A percentile compares a stretch with the other conserved stretches of the same genome.
phyloP scores from a whole-genome alignment of 2,329 filamentous ascomycete genomes.

The Dactylonectria estremocensis region DNA sequence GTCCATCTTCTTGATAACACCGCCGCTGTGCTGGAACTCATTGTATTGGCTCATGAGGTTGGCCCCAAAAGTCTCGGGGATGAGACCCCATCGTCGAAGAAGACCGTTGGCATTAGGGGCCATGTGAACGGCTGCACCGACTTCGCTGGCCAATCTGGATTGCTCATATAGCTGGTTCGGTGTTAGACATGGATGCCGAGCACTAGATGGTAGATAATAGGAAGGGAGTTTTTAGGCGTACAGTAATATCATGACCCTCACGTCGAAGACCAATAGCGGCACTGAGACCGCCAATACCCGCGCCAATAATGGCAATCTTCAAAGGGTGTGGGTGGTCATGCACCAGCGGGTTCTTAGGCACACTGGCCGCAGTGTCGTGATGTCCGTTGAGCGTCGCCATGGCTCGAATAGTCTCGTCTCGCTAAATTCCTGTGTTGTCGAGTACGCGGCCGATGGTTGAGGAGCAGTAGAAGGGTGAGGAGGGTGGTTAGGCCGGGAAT shows the following conservation, averaged over 20 bases:
- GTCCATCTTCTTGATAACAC: constrained; percentile 53
- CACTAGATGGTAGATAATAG: neutral
- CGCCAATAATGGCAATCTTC: constrained; percentile 34
- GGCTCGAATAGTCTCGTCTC: neutral
- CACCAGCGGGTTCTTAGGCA: constrained; percentile 26
- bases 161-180: constrained; percentile 68
- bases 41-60: constrained; percentile 50
- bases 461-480: neutral
- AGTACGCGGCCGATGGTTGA: neutral
- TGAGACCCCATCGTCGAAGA: constrained; percentile 60
- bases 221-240: constrained; percentile 26
- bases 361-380: constrained; percentile 21
- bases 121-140: constrained; percentile 73
- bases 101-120: constrained; percentile 74
- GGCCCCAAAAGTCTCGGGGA: constrained; percentile 57
- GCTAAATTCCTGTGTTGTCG: neutral
- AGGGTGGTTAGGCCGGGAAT: neutral
- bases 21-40: constrained; percentile 57
- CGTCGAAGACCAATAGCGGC: constrained; percentile 65
- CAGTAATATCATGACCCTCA: constrained; percentile 61
- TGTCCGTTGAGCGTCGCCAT: constrained; percentile 26
- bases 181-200: neutral
- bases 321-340: constrained; percentile 31
- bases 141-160: constrained; percentile 69
- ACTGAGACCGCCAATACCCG: constrained; percentile 64